Conservation (phyloP, 2,329 filamentous ascomycete species). For the Colletotrichum chlorophyti region DNA sequence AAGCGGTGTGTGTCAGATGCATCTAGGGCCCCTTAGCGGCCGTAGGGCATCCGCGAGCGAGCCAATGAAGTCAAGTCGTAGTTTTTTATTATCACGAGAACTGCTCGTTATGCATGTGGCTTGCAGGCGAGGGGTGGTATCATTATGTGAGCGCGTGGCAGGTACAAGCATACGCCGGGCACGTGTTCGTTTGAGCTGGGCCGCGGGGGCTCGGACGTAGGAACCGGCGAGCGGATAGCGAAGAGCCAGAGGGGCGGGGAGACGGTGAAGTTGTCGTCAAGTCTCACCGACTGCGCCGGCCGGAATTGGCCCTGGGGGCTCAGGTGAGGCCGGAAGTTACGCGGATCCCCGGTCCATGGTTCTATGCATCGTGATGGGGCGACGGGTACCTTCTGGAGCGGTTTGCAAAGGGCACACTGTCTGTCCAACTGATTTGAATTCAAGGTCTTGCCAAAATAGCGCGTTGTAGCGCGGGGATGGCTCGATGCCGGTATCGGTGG, state of each 20-base stretch:
- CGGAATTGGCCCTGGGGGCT: slow-evolving; percentile 2
- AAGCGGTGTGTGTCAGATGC: slow-evolving; percentile 30
- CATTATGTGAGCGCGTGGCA: slow-evolving; percentile 12
- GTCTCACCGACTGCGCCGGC: not conserved
- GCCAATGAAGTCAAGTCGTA: not conserved
- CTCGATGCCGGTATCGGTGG: slow-evolving; percentile 20
- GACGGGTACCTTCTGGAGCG: not conserved
- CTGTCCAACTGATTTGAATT: not conserved
- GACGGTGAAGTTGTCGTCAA: slow-evolving; percentile 13
- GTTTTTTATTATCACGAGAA: slow-evolving; percentile 19
- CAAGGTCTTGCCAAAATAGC: not conserved
- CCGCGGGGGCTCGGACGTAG: not conserved
- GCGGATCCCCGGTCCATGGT: slow-evolving; percentile 11
- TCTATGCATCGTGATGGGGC: slow-evolving; percentile 16
- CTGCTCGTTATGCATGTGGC: slow-evolving; percentile 24
- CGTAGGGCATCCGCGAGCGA: not conserved
- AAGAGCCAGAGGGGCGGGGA: not conserved
- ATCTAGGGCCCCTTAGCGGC: slow-evolving; percentile 23
- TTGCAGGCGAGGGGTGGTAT: slow-evolving; percentile 26
- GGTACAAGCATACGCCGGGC: slow-evolving; percentile 16
- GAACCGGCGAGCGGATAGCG: not conserved
- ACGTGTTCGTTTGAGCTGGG: slow-evolving; percentile 11
- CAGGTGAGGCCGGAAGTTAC: slow-evolving; percentile 7
- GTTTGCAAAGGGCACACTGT: not conserved
- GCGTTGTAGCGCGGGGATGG: not conserved